These are phyloP conservation scores for Coemansia sp. DNA, from an alignment of 192 early-diverging fungal genomes.

Conservation along the genomic window DNA sequence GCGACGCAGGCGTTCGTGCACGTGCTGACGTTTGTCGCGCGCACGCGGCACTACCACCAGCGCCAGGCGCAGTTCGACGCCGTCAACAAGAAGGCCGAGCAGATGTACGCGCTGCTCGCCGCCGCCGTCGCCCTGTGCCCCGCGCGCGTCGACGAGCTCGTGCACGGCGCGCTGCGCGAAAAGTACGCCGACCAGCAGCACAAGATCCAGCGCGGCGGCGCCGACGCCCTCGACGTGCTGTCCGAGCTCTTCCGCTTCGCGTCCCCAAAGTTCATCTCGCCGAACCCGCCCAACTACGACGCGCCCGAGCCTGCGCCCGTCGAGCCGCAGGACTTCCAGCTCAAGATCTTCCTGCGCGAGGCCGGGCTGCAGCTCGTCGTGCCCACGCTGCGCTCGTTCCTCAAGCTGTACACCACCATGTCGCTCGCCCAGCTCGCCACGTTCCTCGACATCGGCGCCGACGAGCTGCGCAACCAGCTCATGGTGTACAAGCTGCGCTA, in stretches of 20 bases:
- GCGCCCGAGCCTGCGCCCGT: slow-evolving; percentile 39
- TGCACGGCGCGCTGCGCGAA: slow-evolving; percentile 83
- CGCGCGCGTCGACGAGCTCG: slow-evolving; percentile 90
- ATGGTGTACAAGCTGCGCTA: slow-evolving; percentile 94
- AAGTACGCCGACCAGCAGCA: slow-evolving; percentile 90
- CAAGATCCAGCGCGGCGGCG: slow-evolving; percentile 84
- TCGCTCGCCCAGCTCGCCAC: slow-evolving; percentile 81
- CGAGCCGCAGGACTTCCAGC: slow-evolving; percentile 75
- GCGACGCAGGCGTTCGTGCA: slow-evolving; percentile 90
- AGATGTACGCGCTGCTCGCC: slow-evolving; percentile 92
- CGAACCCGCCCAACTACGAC: slow-evolving; percentile 82
- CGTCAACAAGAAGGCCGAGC: slow-evolving; percentile 89
- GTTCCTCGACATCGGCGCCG: slow-evolving; percentile 82
- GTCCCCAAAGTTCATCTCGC: slow-evolving; percentile 94
- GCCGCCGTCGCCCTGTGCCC: slow-evolving; percentile 90
- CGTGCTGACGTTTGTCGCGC: slow-evolving; percentile 84
- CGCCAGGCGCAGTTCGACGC: slow-evolving; percentile 88
- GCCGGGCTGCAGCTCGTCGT: slow-evolving; percentile 82
- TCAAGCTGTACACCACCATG: slow-evolving; percentile 96
- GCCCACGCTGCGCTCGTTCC: slow-evolving; percentile 87
- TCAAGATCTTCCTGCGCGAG: slow-evolving; percentile 82
- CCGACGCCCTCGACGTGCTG: slow-evolving; percentile 76
- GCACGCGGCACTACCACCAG: slow-evolving; percentile 94
- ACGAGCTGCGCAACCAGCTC: slow-evolving; percentile 81
- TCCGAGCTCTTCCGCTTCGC: slow-evolving; percentile 90